Evolutionary conservation across 352 stramenopile species (phyloP), one percentile per base, ranked within the genome.

Genomic region (Globisporangium viniferum): DNA sequence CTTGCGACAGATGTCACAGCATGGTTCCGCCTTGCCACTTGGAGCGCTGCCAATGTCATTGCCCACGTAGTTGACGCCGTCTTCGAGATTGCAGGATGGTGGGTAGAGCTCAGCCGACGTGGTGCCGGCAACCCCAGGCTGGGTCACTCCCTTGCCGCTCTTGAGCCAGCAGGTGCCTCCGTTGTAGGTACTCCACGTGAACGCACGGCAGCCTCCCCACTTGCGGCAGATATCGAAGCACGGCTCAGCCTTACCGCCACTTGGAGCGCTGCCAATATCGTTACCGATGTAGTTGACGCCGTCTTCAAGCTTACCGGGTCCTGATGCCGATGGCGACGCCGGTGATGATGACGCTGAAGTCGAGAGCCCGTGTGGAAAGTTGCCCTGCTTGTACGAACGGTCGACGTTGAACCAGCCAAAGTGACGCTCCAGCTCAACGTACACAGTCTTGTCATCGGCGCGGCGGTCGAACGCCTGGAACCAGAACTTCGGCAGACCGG

Each of bases 141-240:
- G 55, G 27, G 36, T 36, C 3, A 2, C n/a, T 14, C 69, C 71
- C 53, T 79, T 79, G n/a, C 36, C 68, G 46, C 75, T 82, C 35
- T 39, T 39, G 35, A 84, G 70, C 58, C 65, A 90, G 56, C 81
- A 89, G 3, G 77, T 89, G 31, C 81, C 83, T 15, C 82, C 82
- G 59, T 82, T 72, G 58, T 73, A 70, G 29, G 67, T 71, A 33
- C 33, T 88, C 81, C 81, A 91, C 3, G 80, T 74, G 67, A 87
- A 90, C 5, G 76, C 80, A 24, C 69, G 64, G 56, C 77, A 85
- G 9, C 71, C 72, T 12, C 55, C 49, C 44, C 76, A 81, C 0
- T 4, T 41, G 59, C 76, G 62, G 64, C 76, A 82, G 7, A 72
- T 44, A 6, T 54, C 59, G 65, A 72, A 83, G 64, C 72, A 81